Conservation (phyloP, 352 stramenopile species). For the Globisporangium uncinulatum region DNA sequence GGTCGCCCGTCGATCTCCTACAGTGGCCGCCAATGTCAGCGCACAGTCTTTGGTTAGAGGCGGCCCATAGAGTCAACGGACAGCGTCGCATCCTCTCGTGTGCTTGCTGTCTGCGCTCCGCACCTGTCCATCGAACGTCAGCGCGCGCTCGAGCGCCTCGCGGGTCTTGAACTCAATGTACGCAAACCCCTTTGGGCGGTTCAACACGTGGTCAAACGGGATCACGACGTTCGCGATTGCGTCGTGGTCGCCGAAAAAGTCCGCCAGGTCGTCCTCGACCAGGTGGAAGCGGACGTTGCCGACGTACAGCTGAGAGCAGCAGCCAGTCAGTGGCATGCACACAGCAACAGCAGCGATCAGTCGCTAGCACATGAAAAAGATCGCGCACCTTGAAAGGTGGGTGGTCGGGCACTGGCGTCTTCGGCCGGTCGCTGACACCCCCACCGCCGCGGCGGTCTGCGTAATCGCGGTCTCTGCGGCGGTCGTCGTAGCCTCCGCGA, state of each 20-base stretch:
- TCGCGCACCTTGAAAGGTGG: slow-evolving; percentile 63
- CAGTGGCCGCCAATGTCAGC: not conserved
- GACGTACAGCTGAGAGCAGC: slow-evolving; percentile 47
- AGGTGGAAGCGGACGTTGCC: slow-evolving; percentile 78
- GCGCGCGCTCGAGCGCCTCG: slow-evolving; percentile 55
- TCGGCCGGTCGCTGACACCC: slow-evolving; percentile 32
- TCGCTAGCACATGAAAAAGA: not conserved
- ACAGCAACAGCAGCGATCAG: not conserved
- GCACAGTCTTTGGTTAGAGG: not conserved
- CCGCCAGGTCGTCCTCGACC: slow-evolving; percentile 60
- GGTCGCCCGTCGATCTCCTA: slow-evolving; percentile 35
- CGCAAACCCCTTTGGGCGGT: slow-evolving; percentile 76
- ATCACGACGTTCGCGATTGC: slow-evolving; percentile 65
- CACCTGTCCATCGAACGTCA: slow-evolving; percentile 48
- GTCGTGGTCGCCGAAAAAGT: slow-evolving; percentile 52
- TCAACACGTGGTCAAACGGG: slow-evolving; percentile 49
- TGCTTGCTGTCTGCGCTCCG: no score
- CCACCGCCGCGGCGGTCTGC: slow-evolving; percentile 9
- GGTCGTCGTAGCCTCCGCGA: slow-evolving; percentile 24
- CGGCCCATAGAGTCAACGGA: not conserved
- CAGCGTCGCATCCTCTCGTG: no score
- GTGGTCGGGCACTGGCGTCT: slow-evolving; percentile 74
- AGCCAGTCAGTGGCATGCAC: not conserved
- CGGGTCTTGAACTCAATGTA: slow-evolving; percentile 80
- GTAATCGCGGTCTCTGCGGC: slow-evolving; percentile 10